Base-by-base conservation (phyloP, 495 filamentous ascomycete species). In the Haplographium delicatum region DNA sequence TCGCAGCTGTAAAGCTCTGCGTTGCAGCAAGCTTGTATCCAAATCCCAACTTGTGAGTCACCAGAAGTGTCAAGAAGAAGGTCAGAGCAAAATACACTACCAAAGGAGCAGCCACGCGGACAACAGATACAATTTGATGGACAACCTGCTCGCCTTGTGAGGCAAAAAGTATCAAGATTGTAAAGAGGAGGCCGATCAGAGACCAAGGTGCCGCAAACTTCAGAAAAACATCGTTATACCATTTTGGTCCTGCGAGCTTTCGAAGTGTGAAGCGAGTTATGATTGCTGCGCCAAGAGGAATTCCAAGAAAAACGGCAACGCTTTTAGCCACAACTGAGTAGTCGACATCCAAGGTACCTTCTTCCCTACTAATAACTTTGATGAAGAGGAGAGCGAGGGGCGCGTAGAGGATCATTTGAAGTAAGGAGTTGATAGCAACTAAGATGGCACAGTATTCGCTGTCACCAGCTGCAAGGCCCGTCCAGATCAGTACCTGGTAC, bases 1-100 rank as follows among this genome's bases (percentile, higher is more conserved):
- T 95, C 3, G 91, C 91, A 4, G 91, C 91, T 0, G 91, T 96
- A 57, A 96, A 93, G 58, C 87, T 88, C 69, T 96, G 91, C 9
- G 91, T 95, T 9, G 78, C 75, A 1, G 78, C 76, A 2, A 90
- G 59, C 38, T 68, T 69, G 60, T 96, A 96, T 0, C 81, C 80
- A 58, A 91, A 91, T 0, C 88, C 86, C n/a, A 79, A 55, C 26
- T 64, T 69, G 43, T 77, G 66, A 5, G 78, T 68, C 6, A 78
- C 68, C 10, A 70, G 60, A 8, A 95, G 67, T 0, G 88, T 91
- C 2, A 71, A 22, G 44, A 79, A 75, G 69, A 95, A 95, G 48
- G 91, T 80, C 41, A 87, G 57, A 3, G 68, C 58, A 56, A 95
- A 95, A 57, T 95, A 95, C 0, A 91, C 78, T 7, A 95, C 66